Evolutionary conservation across 495 filamentous ascomycete genomes (phyloP).

Genomic region (Podospora pseudocomata): DNA sequence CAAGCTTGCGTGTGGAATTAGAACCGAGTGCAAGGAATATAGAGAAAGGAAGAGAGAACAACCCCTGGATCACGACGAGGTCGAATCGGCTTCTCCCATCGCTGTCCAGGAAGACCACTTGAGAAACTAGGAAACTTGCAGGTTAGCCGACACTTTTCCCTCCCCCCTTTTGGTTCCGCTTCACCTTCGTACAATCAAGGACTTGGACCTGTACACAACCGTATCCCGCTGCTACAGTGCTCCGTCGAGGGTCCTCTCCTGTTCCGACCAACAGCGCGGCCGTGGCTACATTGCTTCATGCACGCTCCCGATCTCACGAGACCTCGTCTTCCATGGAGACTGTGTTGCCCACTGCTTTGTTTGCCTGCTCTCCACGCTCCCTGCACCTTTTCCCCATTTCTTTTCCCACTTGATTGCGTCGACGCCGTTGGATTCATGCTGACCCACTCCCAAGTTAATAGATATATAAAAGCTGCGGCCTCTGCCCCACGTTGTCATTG

Average conservation of each 20-base stretch:
- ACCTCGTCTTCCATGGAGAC: constrained; percentile 31
- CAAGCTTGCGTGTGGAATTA: neutral
- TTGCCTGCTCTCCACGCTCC: constrained; percentile 13
- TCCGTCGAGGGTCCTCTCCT: constrained; percentile 17
- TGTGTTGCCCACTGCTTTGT: constrained; percentile 28
- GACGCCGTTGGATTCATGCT: constrained; percentile 18
- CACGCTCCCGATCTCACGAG: constrained; percentile 42
- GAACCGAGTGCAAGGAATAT: neutral
- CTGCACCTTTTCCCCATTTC: constrained; percentile 17
- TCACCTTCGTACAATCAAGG: constrained; percentile 5
- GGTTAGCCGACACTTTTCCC: constrained; percentile 15
- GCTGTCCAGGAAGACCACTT: constrained; percentile 5
- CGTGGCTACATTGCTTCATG: constrained; percentile 35
- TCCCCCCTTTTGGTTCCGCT: neutral
- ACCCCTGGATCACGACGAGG: neutral
- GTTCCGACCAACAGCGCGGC: constrained; percentile 27
- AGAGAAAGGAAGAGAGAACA: neutral
- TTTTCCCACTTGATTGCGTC: constrained; percentile 2
- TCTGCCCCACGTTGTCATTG: neutral
- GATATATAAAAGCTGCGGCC: constrained; percentile 3
- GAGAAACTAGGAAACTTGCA: constrained; percentile 15
- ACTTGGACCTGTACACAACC: constrained; percentile 21
- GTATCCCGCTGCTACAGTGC: constrained; percentile 2
- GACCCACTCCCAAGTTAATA: constrained; percentile 8
- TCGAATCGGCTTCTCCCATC: constrained; percentile 3